Evolutionary conservation across 2,329 filamentous ascomycete genomes (phyloP).

Genomic region (Colletotrichum spinosum): DNA sequence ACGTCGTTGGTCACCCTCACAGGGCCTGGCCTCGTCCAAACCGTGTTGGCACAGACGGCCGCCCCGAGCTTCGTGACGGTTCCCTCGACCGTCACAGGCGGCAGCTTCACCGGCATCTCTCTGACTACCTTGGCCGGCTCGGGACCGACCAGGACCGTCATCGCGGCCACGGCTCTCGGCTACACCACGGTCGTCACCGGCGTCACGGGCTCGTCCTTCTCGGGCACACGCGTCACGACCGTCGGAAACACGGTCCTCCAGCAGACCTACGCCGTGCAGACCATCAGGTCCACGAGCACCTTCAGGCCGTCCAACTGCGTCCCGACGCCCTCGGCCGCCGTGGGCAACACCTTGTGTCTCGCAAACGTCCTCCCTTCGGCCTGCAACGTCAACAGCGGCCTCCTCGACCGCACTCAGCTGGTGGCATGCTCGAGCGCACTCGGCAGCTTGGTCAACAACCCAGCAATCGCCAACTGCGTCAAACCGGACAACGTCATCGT

Average conservation of each 20-base stretch:
- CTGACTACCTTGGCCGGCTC: neutral
- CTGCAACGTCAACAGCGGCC: no score
- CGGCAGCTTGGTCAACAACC: no score
- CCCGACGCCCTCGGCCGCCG: no score
- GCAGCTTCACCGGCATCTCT: slow-evolving; percentile 3
- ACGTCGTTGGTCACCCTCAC: slow-evolving; percentile 1
- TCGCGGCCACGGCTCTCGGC: neutral
- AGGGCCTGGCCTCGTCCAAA: neutral
- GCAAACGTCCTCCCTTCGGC: no score
- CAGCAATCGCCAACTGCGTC: no score
- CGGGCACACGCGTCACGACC: neutral
- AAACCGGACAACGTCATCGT: no score
- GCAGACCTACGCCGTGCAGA: no score
- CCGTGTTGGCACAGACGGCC: neutral
- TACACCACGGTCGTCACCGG: neutral
- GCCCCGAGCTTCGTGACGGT: neutral
- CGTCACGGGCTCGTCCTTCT: neutral
- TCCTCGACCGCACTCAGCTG: no score
- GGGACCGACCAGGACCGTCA: neutral
- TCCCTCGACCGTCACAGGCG: neutral
- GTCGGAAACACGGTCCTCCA: neutral
- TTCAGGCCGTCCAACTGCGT: no score
- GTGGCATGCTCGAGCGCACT: no score
- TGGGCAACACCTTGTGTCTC: no score
- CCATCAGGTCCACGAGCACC: no score